These are phyloP conservation scores for Orychophragmus violaceus DNA, from an alignment of 345 rosid species.

Conservation along the genomic window DNA sequence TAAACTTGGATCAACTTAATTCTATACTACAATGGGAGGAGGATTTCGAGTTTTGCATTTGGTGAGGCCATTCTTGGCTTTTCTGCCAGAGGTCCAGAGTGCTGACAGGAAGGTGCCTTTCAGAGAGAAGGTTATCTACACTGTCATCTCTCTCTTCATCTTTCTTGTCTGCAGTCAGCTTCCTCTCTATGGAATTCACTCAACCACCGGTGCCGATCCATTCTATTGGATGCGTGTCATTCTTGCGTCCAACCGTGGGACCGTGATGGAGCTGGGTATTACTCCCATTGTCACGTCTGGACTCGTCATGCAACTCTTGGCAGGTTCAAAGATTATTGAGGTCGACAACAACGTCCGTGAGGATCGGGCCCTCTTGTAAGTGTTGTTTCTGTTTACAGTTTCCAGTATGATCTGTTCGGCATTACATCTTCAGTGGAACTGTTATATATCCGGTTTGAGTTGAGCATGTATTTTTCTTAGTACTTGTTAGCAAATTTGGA, in stretches of 20 bases:
- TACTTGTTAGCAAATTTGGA: neutral
- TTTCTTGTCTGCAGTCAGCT: conserved; percentile 72
- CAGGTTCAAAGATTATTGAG: conserved; percentile 72
- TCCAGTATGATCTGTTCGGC: neutral
- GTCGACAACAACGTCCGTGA: conserved; percentile 70
- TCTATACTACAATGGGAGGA: conserved; percentile 47
- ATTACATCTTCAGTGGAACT: neutral
- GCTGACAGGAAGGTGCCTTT: conserved; percentile 65
- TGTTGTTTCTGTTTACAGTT: neutral
- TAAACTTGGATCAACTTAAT: neutral
- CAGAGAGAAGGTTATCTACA: conserved; percentile 60
- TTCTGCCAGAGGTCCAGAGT: conserved; percentile 57
- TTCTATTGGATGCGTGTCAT: conserved; percentile 82
- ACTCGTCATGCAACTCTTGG: conserved; percentile 61
- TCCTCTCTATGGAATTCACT: conserved; percentile 68
- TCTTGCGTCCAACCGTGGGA: conserved; percentile 69
- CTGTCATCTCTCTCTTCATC: conserved; percentile 53
- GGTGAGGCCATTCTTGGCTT: conserved; percentile 58
- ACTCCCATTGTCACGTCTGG: conserved; percentile 74
- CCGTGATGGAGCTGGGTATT: conserved; percentile 75
- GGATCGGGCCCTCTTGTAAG: conserved; percentile 67
- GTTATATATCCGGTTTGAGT: neutral
- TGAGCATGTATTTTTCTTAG: neutral
- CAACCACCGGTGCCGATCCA: conserved; percentile 64
- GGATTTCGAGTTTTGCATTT: conserved; percentile 62